Conservation (phyloP, 2,329 filamentous ascomycete species). For the Didymella keratinophila region DNA sequence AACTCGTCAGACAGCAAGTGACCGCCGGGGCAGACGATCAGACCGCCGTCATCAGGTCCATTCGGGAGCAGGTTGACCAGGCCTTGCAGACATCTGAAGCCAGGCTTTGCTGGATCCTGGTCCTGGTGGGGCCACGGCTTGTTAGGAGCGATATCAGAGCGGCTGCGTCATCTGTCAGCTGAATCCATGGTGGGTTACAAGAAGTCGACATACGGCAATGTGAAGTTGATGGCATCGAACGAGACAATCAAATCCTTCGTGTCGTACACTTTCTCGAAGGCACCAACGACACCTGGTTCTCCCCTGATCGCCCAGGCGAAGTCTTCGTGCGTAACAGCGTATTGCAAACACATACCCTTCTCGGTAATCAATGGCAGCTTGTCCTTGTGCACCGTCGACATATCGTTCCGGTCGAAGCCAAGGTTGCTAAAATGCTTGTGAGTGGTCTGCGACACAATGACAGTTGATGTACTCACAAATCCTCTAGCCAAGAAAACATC, state of each 20-base stretch:
- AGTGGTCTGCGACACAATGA: background rate
- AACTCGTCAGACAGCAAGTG: conserved; percentile 46
- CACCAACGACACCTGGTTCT: background rate
- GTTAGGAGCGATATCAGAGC: background rate
- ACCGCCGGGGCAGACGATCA: conserved; percentile 46
- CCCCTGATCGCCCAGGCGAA: background rate
- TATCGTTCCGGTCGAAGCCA: background rate
- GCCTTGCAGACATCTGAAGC: conserved; percentile 62
- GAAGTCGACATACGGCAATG: background rate
- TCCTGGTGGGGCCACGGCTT: conserved; percentile 17
- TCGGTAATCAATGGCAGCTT: background rate
- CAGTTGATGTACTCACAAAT: background rate
- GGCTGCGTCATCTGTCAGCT: background rate
- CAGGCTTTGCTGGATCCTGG: conserved; percentile 46
- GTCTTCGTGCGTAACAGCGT: background rate
- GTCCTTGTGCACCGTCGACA: background rate
- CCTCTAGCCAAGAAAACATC: background rate
- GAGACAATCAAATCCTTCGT: background rate
- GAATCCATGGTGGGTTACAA: background rate
- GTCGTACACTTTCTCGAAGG: background rate
- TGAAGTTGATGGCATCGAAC: background rate
- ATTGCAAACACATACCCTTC: background rate
- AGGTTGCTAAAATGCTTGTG: background rate
- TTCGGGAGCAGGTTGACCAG: conserved; percentile 57
- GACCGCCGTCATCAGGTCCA: conserved; percentile 49